Evolutionary conservation across 2,329 filamentous ascomycete species (phyloP).

Genomic region (Hypoxylon sp.): DNA sequence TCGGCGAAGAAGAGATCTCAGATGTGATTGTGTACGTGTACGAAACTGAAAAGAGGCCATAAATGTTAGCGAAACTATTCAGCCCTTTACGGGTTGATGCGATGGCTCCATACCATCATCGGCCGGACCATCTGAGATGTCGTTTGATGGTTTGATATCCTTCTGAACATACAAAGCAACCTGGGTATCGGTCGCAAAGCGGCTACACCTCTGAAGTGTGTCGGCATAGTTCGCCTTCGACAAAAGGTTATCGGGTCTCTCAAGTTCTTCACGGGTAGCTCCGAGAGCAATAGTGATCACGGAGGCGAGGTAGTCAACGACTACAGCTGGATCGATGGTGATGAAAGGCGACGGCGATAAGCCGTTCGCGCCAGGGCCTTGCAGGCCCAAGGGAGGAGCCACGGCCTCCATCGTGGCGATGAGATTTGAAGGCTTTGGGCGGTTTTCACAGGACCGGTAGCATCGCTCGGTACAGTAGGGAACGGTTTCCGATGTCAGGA

Average conservation of each 20-base stretch:
- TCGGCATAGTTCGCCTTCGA: constrained; percentile 80
- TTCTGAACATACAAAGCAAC: constrained; percentile 93
- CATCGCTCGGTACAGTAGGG: constrained; percentile 48
- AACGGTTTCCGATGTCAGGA: constrained; percentile 40
- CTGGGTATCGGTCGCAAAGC: constrained; percentile 91
- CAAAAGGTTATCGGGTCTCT: constrained; percentile 85
- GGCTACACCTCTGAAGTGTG: constrained; percentile 87
- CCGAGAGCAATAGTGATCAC: constrained; percentile 82
- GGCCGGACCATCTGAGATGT: constrained; percentile 65
- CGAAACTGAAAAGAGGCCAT: constrained; percentile 59
- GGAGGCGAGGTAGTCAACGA: constrained; percentile 79
- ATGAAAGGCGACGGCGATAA: constrained; percentile 63
- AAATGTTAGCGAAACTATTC: constrained; percentile 48
- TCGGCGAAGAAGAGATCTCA: constrained; percentile 83
- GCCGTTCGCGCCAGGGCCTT: constrained; percentile 64
- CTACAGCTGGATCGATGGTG: constrained; percentile 75
- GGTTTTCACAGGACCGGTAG: constrained; percentile 38
- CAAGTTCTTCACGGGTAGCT: constrained; percentile 82
- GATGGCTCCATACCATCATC: constrained; percentile 59
- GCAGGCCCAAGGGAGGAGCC: constrained; percentile 60
- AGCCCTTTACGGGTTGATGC: not conserved
- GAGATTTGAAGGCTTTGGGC: constrained; percentile 36
- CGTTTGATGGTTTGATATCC: constrained; percentile 72
- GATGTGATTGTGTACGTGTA: constrained; percentile 86
- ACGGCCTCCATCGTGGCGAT: constrained; percentile 66